Percentiles rank a stretch among this genome's conserved stretches.
These are phyloP conservation scores for Brassica rapa DNA, from an alignment of 345 rosid species.

Conservation along the genomic window DNA sequence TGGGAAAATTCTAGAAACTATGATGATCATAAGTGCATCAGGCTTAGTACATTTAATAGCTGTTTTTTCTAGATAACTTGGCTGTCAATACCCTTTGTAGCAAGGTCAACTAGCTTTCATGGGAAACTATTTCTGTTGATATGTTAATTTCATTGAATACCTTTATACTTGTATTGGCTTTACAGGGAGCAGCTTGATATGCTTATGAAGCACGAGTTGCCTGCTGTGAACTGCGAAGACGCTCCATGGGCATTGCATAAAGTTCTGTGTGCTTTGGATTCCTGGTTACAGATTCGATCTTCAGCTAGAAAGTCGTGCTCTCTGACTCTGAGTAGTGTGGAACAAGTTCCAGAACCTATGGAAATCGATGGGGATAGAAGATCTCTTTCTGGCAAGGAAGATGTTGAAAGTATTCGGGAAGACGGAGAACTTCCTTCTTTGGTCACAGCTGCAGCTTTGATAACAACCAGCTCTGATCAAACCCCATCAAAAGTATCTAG, in stretches of 20 bases:
- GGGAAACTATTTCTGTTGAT: conserved; percentile 23
- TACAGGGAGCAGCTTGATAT: conserved; percentile 95
- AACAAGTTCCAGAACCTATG: conserved; percentile 58
- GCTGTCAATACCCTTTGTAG: not conserved
- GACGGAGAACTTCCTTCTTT: conserved; percentile 98
- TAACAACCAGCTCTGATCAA: conserved; percentile 45
- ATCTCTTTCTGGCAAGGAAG: conserved; percentile 60
- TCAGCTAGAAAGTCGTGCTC: conserved; percentile 46
- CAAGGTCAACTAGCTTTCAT: conserved; percentile 10
- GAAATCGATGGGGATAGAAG: conserved; percentile 61
- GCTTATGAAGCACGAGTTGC: conserved; percentile 78
- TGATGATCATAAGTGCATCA: not conserved
- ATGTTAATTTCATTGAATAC: conserved; percentile 21
- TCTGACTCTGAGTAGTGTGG: conserved; percentile 41
- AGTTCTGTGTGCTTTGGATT: conserved; percentile 65
- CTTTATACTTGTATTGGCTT: conserved; percentile 57
- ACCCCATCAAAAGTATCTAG: conserved; percentile 48
- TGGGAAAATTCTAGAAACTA: not conserved
- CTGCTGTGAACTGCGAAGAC: conserved; percentile 58
- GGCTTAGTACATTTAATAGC: not conserved
- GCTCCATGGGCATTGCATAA: conserved; percentile 82
- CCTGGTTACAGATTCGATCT: conserved; percentile 65
- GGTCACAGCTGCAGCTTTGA: conserved; percentile 48
- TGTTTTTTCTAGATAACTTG: conserved; percentile 8
- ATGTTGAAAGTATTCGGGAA: conserved; percentile 65